Conservation (phyloP, 345 rosid species). For the Viola odorata region DNA sequence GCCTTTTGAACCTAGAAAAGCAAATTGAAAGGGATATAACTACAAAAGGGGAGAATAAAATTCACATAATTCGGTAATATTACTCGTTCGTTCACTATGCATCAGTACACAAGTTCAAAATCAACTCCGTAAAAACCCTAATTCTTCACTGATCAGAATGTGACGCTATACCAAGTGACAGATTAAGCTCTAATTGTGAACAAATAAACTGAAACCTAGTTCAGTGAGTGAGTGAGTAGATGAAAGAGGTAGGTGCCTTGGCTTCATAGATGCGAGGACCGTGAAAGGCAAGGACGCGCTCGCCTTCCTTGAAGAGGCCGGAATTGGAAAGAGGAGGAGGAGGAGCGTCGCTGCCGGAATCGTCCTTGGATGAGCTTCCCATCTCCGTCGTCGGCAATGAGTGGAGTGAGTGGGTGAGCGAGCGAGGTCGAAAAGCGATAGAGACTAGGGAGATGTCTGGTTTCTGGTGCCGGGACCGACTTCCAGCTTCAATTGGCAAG, state of each 20-base stretch:
- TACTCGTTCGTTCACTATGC: no score
- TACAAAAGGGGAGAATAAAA: background rate
- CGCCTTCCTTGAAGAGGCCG: slow-evolving; percentile 71
- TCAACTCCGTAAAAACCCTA: no score
- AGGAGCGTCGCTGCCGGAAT: slow-evolving; percentile 60
- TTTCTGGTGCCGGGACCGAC: no score
- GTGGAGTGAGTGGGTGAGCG: no score
- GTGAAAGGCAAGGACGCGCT: slow-evolving; percentile 91
- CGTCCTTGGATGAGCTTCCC: slow-evolving; percentile 86
- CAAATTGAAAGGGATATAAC: background rate
- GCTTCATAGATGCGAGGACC: slow-evolving; percentile 97
- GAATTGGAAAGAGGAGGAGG: slow-evolving; percentile 55
- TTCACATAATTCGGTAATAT: no score
- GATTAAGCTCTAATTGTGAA: background rate
- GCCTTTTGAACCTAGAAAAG: slow-evolving; percentile 69
- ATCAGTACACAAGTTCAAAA: no score
- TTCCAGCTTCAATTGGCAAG: no score
- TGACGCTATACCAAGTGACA: no score
- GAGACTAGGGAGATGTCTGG: no score
- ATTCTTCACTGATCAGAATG: no score
- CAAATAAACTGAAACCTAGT: background rate
- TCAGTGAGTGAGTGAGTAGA: no score
- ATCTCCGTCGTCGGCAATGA: slow-evolving; percentile 19
- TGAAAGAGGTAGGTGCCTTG: slow-evolving; percentile 48
- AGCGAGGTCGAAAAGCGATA: no score